Conservation (phyloP, 129 eudicot genomes). For the Solidago caesia region DNA sequence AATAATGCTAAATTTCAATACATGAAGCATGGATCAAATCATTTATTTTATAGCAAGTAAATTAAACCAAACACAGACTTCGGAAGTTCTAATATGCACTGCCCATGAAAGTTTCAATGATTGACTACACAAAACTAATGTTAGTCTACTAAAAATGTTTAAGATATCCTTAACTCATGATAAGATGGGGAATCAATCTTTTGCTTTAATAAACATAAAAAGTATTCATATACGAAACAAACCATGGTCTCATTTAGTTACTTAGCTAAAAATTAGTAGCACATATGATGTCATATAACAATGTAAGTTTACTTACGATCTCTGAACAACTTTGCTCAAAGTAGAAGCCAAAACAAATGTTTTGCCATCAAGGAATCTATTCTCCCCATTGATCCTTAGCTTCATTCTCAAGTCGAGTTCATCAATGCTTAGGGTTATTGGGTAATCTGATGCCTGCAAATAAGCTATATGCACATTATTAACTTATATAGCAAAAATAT, state of each 20-base stretch:
- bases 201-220: too few species aligned
- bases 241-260: background rate
- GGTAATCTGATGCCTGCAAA: constrained; percentile 73
- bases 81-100: too few species aligned
- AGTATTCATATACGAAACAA: constrained; percentile 39
- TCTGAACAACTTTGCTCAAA: constrained; percentile 80
- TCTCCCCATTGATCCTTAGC: constrained; percentile 73
- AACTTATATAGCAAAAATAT: background rate
- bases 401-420: constrained; percentile 84
- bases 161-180: too few species aligned
- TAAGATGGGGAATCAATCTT: too few species aligned
- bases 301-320: constrained; percentile 48
- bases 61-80: background rate
- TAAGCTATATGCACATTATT: constrained; percentile 14
- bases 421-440: constrained; percentile 52
- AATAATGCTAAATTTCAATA: constrained; percentile 15
- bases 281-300: background rate
- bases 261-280: background rate
- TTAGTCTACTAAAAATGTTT: too few species aligned
- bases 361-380: constrained; percentile 74
- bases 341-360: constrained; percentile 78
- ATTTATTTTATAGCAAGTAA: background rate
- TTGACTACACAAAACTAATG: too few species aligned
- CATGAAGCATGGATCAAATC: background rate
- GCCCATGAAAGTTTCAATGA: too few species aligned